These are phyloP conservation scores for Fusarium robinianum DNA, from an alignment of 2,329 filamentous ascomycete genomes.

Conservation along the genomic window DNA sequence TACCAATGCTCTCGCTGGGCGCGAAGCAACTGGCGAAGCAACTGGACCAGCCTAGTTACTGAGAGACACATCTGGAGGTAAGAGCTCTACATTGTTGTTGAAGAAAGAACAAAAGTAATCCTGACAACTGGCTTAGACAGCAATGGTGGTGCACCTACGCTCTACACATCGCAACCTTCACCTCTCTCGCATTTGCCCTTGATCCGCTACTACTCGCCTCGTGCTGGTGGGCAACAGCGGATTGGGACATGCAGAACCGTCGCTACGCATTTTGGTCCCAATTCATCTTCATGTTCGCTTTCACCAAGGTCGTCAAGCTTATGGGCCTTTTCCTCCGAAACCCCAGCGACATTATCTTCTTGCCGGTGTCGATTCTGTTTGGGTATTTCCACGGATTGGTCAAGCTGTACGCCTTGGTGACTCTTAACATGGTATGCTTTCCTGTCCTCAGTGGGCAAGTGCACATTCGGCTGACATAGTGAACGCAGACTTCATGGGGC, in stretches of 20 bases:
- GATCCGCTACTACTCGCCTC: slow-evolving; percentile 75
- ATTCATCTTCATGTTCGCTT: slow-evolving; percentile 73
- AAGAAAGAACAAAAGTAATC: neutral
- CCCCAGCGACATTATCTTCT: slow-evolving; percentile 76
- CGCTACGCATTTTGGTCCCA: slow-evolving; percentile 63
- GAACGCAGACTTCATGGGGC: slow-evolving; percentile 84
- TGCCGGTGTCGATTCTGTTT: slow-evolving; percentile 86
- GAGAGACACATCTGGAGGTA: slow-evolving; percentile 87
- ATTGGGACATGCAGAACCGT: slow-evolving; percentile 60
- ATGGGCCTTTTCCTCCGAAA: slow-evolving; percentile 84
- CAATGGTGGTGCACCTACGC: slow-evolving; percentile 95
- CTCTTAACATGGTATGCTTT: slow-evolving; percentile 76
- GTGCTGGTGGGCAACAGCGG: slow-evolving; percentile 69
- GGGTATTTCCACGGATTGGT: slow-evolving; percentile 92
- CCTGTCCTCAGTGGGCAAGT: neutral
- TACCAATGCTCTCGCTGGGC: slow-evolving; percentile 96
- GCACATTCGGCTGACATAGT: slow-evolving; percentile 10
- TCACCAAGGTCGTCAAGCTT: slow-evolving; percentile 90
- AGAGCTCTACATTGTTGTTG: slow-evolving; percentile 51
- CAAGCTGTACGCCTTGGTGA: slow-evolving; percentile 85
- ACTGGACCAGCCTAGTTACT: slow-evolving; percentile 84
- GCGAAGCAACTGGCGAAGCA: slow-evolving; percentile 96
- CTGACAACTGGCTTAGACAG: slow-evolving; percentile 59
- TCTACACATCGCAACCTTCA: slow-evolving; percentile 89
- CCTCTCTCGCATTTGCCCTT: slow-evolving; percentile 79